phyloP scores from a whole-genome alignment of 2,329 filamentous ascomycete genomes.

The Fusarium sulawesiense region DNA sequence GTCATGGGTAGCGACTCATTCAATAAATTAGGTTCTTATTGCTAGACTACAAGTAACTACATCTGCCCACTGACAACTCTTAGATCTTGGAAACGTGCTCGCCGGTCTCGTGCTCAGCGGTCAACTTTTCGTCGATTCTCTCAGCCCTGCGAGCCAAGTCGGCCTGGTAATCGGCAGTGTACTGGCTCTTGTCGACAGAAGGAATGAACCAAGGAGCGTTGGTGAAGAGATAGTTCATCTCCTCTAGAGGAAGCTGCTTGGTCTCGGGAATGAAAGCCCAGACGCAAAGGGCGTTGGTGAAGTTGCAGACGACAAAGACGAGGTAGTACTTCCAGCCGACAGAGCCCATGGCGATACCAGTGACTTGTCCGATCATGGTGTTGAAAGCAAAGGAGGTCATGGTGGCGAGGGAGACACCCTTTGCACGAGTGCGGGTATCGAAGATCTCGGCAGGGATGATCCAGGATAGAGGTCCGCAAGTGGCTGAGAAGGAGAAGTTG shows the following conservation, averaged over 20 bases:
- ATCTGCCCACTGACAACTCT: background rate
- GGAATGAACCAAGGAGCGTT: slow-evolving; percentile 49
- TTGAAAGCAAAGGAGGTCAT: slow-evolving; percentile 82
- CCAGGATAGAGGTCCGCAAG: slow-evolving; percentile 73
- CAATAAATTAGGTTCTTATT: background rate
- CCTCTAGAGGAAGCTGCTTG: slow-evolving; percentile 70
- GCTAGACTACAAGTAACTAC: background rate
- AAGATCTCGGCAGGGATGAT: slow-evolving; percentile 79
- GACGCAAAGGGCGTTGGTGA: slow-evolving; percentile 63
- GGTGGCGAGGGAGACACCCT: slow-evolving; percentile 79
- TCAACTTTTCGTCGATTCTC: slow-evolving; percentile 18
- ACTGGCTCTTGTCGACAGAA: slow-evolving; percentile 12
- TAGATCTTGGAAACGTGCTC: slow-evolving; percentile 8
- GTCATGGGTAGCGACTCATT: background rate
- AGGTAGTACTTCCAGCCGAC: slow-evolving; percentile 61
- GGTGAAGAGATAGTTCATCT: slow-evolving; percentile 76
- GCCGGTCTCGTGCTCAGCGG: slow-evolving; percentile 18
- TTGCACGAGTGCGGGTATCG: slow-evolving; percentile 78
- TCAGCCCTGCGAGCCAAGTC: slow-evolving; percentile 69
- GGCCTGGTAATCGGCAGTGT: slow-evolving; percentile 33
- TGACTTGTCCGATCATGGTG: slow-evolving; percentile 68
- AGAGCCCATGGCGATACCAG: slow-evolving; percentile 51
- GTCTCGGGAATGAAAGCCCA: slow-evolving; percentile 76
- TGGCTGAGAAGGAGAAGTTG: slow-evolving; percentile 80
- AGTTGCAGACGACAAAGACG: slow-evolving; percentile 69